phyloP scores from a whole-genome alignment of 75 land plant species.

The Picea glauca region DNA sequence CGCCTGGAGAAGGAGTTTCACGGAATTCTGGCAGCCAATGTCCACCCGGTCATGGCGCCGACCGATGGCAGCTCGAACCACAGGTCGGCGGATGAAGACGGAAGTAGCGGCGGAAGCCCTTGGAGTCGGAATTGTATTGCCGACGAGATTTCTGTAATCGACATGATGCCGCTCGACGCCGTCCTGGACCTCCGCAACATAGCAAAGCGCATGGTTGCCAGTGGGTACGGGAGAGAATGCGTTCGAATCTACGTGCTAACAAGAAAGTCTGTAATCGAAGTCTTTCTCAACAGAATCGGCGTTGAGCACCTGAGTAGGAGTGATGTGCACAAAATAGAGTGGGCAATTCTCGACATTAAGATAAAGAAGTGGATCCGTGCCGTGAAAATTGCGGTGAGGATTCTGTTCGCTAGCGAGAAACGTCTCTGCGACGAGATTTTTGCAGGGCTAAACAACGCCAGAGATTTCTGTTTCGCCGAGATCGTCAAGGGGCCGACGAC shows the following conservation, averaged over 20 bases:
- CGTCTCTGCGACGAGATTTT: slow-evolving; percentile 72
- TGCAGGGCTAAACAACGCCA: slow-evolving; percentile 9
- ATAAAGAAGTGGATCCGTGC: slow-evolving; percentile 64
- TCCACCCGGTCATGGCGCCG: slow-evolving; percentile 18
- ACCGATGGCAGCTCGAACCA: slow-evolving; percentile 2
- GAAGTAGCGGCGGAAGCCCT: neutral
- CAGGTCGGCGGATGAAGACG: neutral
- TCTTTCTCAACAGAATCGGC: slow-evolving; percentile 52
- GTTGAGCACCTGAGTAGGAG: slow-evolving; percentile 36
- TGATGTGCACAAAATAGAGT: slow-evolving; percentile 51
- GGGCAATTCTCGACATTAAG: slow-evolving; percentile 50
- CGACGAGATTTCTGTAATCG: slow-evolving; percentile 16
- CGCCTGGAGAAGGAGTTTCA: slow-evolving; percentile 69
- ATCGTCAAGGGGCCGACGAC: slow-evolving; percentile 44
- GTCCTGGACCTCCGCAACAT: slow-evolving; percentile 46
- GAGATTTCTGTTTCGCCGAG: slow-evolving; percentile 55
- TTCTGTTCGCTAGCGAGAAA: slow-evolving; percentile 63
- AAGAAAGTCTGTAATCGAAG: slow-evolving; percentile 53
- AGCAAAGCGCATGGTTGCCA: slow-evolving; percentile 51
- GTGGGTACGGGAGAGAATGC: slow-evolving; percentile 58
- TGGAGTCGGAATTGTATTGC: neutral
- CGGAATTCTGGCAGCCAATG: slow-evolving; percentile 30
- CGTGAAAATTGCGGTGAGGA: slow-evolving; percentile 44
- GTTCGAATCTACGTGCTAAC: slow-evolving; percentile 31
- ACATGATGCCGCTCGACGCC: slow-evolving; percentile 19